Percentiles rank a stretch among this genome's conserved stretches.
phyloP scores from a whole-genome alignment of 208 protist species.

The Trypanosoma brucei region DNA sequence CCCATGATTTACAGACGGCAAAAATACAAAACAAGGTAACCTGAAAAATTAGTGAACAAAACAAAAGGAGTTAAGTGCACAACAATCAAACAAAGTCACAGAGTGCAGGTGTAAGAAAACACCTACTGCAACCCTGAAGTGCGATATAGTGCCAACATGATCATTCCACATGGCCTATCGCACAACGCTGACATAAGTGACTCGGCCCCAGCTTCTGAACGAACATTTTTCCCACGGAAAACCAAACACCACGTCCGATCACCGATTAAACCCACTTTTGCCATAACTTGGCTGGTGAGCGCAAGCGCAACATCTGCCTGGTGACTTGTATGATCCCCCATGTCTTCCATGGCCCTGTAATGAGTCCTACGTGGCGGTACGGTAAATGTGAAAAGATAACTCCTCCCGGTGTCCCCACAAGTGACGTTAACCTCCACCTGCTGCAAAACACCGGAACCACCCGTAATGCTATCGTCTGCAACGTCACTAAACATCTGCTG shows the following conservation, averaged over 20 bases:
- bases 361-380: background rate
- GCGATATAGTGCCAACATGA: background rate
- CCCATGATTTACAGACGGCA: no score
- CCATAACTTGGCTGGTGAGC: background rate
- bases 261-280: background rate
- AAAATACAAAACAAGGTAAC: no score
- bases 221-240: constrained; percentile 20
- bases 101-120: no score
- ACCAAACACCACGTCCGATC: constrained; percentile 15
- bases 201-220: constrained; percentile 17
- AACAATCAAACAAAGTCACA: no score
- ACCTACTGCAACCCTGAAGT: no score
- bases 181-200: constrained; percentile 14
- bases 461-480: no score
- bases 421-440: constrained; percentile 21
- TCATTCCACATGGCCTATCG: constrained; percentile 1
- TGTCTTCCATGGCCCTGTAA: background rate
- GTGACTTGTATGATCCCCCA: background rate
- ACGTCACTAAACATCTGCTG: no score
- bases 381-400: constrained; percentile 17
- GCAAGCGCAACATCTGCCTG: constrained; percentile 8
- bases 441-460: no score
- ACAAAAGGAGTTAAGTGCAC: no score
- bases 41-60: no score
- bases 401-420: constrained; percentile 29